These are phyloP conservation scores for Magnusiomyces ingens DNA, from an alignment of 1,139 yeast species.

Conservation along the genomic window DNA sequence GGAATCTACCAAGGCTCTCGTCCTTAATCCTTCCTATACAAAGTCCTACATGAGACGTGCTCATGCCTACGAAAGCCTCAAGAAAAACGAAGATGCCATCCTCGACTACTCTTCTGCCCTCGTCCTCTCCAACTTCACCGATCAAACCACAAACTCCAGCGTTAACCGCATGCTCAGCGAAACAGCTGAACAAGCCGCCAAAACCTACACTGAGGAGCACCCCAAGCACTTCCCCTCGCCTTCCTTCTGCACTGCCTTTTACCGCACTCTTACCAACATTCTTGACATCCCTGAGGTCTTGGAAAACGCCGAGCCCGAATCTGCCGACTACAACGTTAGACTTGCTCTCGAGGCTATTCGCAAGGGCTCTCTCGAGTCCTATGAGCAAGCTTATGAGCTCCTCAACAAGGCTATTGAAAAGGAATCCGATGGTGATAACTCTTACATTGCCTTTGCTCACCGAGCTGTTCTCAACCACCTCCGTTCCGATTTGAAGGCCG, in stretches of 20 bases:
- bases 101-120: slow-evolving; percentile 76
- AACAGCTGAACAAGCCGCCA: slow-evolving; percentile 44
- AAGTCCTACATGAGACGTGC: slow-evolving; percentile 71
- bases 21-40: slow-evolving; percentile 79
- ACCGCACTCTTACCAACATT: slow-evolving; percentile 56
- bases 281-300: slow-evolving; percentile 32
- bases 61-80: slow-evolving; percentile 78
- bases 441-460: slow-evolving; percentile 74
- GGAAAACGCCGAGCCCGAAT: slow-evolving; percentile 46
- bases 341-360: slow-evolving; percentile 62
- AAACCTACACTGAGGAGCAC: slow-evolving; percentile 48
- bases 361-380: slow-evolving; percentile 61
- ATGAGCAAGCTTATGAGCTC: slow-evolving; percentile 63
- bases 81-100: slow-evolving; percentile 75
- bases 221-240: slow-evolving; percentile 71
- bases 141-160: slow-evolving; percentile 68
- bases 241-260: slow-evolving; percentile 77
- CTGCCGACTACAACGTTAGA: slow-evolving; percentile 57
- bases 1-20: slow-evolving; percentile 81
- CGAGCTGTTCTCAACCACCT: slow-evolving; percentile 77
- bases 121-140: slow-evolving; percentile 47
- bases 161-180: slow-evolving; percentile 77
- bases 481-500: slow-evolving; percentile 60
- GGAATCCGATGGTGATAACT: slow-evolving; percentile 26
- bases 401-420: slow-evolving; percentile 58